Conservation (phyloP, 352 stramenopile species). For the Pythium insidiosum region DNA sequence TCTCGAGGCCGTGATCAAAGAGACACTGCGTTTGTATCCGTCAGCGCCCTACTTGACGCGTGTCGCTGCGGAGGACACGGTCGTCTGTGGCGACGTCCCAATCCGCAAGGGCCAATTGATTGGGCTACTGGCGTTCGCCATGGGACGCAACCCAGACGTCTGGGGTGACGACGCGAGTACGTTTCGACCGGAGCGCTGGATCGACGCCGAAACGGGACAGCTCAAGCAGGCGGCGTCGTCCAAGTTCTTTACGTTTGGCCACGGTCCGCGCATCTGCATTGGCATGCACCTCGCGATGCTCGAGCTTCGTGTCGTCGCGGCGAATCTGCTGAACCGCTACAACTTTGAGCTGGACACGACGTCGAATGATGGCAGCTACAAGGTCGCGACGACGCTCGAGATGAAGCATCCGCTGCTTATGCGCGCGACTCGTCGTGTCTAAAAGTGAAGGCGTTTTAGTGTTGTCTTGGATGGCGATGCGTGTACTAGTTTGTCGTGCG, state of each 20-base stretch:
- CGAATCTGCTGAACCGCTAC: slow-evolving; percentile 9
- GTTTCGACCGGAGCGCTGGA: slow-evolving; percentile 58
- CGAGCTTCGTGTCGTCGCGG: slow-evolving; percentile 14
- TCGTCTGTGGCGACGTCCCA: slow-evolving; percentile 21
- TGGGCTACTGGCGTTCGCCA: slow-evolving; percentile 19
- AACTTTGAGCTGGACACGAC: slow-evolving; percentile 5
- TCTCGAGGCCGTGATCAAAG: slow-evolving; percentile 43
- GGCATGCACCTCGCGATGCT: slow-evolving; percentile 39
- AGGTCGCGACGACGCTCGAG: slow-evolving; percentile 1
- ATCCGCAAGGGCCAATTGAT: slow-evolving; percentile 16
- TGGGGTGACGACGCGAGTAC: slow-evolving; percentile 48
- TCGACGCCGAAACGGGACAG: slow-evolving; percentile 15
- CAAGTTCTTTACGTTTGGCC: slow-evolving; percentile 33
- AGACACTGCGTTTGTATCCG: slow-evolving; percentile 65
- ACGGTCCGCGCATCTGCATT: slow-evolving; percentile 34
- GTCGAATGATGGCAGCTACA: slow-evolving; percentile 13
- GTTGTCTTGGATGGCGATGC: too few species aligned
- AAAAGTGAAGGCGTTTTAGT: too few species aligned
- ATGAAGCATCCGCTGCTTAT: slow-evolving; percentile 13
- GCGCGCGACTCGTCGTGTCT: not conserved
- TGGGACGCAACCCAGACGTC: slow-evolving; percentile 17
- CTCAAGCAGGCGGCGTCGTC: slow-evolving; percentile 7
- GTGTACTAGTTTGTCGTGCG: too few species aligned
- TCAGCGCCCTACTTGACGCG: slow-evolving; percentile 48
- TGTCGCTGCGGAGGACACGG: slow-evolving; percentile 39